A percentile compares a stretch with the other conserved stretches of the same genome.
Evolutionary conservation across 2,329 filamentous ascomycete genomes (phyloP).

Genomic region (Fusarium guadeloupense): DNA sequence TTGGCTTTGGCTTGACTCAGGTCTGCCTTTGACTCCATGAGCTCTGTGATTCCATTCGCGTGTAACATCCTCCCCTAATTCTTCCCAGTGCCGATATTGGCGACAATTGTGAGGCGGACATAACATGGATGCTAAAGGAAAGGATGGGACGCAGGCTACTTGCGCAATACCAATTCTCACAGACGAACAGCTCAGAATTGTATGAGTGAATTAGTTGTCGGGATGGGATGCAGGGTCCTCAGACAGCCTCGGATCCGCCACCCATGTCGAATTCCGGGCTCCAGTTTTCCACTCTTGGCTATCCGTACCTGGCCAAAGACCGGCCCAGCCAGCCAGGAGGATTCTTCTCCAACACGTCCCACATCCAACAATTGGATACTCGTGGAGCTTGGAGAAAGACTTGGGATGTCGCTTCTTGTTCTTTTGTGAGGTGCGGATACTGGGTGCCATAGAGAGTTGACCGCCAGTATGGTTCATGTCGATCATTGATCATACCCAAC

Average conservation of each 20-base stretch:
- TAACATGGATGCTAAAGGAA: conserved; percentile 14
- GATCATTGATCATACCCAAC: conserved; percentile 29
- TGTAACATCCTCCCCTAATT: conserved; percentile 1
- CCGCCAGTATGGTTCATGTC: conserved; percentile 27
- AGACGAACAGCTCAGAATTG: conserved; percentile 22
- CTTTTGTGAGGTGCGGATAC: conserved; percentile 8
- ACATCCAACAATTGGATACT: conserved; percentile 30
- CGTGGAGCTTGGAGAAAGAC: conserved; percentile 22
- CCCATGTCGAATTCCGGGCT: conserved; percentile 18
- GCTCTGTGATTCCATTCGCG: conserved; percentile 6
- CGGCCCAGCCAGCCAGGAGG: conserved; percentile 20
- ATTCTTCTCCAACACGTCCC: conserved; percentile 28
- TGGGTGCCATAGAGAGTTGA: conserved; percentile 27
- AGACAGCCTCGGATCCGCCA: conserved; percentile 34
- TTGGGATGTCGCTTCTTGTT: conserved; percentile 17
- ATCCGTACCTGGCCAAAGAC: conserved; percentile 2
- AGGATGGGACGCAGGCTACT: conserved; percentile 9
- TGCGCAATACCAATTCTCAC: conserved; percentile 14
- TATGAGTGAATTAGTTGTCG: conserved; percentile 45
- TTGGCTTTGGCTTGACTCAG: neutral
- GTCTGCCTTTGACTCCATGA: conserved; percentile 10
- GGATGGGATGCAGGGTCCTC: conserved; percentile 39
- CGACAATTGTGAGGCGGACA: neutral
- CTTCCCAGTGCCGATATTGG: conserved; percentile 1
- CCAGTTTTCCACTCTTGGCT: conserved; percentile 22